Evolutionary conservation across 148 eudicot species (phyloP), one percentile per base, ranked within the genome.

Genomic region (Silene uniflora): DNA sequence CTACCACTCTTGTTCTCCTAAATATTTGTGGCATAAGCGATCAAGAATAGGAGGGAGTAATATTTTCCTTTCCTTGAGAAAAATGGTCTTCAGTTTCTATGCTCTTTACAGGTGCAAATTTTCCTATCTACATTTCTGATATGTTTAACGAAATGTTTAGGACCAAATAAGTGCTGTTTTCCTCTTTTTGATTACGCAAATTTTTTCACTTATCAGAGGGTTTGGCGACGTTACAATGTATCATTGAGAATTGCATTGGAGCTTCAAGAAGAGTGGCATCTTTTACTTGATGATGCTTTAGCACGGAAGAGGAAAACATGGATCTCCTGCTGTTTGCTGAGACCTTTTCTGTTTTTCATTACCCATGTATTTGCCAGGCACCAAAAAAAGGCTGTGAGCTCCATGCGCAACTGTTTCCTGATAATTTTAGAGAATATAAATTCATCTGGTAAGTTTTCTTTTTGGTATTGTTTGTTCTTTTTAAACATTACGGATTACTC

Each of bases 311-410:
- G 61, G 19, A 83, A 85, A 81, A 81, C 81, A 49, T 87, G 87
- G 90, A 86, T 93, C 72, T 91, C 93, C 62, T 65, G 74, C 76
- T 69, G 22, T 76, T 62, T 93, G 24, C 69, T 93, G 82, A 89
- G 97, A 78, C 93, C 97, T 12, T 88, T 93, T 78, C 86, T 93
- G 70, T 93, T 90, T 88, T 90, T 93, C 49, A 76, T 89, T 39
- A 80, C 86, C 62, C 78, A 59, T 77, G 76, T 88, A 72, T 82
- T 80, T 60, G 79, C 80, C 74, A 86, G 86, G 71, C 56, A 67
- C 72, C 79, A 78, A 77, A 77, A 78, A 10, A 82, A 78, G 78
- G 86, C 87, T 69, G 79, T 86, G 64, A 72, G 73, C 39, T 93
- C 95, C 73, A 85, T 90, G 88, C 86, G 55, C 71, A 82, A 71